A percentile compares a stretch with the other conserved stretches of the same genome.
Evolutionary conservation across 139 green algal genomes (phyloP).

Genomic region (Pleodorina starrii): DNA sequence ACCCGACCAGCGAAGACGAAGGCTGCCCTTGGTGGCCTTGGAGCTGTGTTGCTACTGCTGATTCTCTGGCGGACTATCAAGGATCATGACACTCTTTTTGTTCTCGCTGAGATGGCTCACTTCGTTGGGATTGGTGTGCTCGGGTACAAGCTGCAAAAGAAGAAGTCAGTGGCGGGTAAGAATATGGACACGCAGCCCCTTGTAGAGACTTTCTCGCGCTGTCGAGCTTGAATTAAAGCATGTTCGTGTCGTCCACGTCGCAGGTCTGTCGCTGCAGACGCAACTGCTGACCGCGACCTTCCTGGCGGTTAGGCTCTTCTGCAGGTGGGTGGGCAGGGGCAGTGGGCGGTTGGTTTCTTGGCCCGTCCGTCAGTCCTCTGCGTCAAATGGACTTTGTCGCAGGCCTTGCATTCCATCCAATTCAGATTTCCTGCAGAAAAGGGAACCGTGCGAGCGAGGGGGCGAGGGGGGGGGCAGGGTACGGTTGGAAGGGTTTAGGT

Average conservation of each 20-base stretch:
- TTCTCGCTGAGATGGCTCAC: conserved; percentile 94
- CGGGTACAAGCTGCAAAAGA: conserved; percentile 93
- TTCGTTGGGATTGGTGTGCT: conserved; percentile 95
- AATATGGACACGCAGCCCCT: neutral
- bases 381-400: no score
- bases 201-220: no score
- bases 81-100: conserved; percentile 98
- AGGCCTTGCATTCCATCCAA: neutral
- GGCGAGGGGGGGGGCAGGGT: no score
- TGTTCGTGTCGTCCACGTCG: no score
- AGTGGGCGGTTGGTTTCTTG: no score
- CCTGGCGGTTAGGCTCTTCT: conserved; percentile 92
- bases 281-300: conserved; percentile 96
- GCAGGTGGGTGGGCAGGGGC: conserved; percentile 69
- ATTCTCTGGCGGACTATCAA: conserved; percentile 87
- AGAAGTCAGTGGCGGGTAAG: conserved; percentile 89
- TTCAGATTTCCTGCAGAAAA: no score
- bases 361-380: no score
- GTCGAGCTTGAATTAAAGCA: no score
- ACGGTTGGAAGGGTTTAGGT: no score
- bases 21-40: conserved; percentile 61
- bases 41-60: conserved; percentile 71
- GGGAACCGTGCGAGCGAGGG: no score
- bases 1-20: conserved; percentile 75
- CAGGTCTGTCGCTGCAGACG: conserved; percentile 92